Percentiles rank a stretch among this genome's conserved stretches.
Evolutionary conservation across 768 basidiomycete species (phyloP).

Genomic region (Clavaria fumosa): DNA sequence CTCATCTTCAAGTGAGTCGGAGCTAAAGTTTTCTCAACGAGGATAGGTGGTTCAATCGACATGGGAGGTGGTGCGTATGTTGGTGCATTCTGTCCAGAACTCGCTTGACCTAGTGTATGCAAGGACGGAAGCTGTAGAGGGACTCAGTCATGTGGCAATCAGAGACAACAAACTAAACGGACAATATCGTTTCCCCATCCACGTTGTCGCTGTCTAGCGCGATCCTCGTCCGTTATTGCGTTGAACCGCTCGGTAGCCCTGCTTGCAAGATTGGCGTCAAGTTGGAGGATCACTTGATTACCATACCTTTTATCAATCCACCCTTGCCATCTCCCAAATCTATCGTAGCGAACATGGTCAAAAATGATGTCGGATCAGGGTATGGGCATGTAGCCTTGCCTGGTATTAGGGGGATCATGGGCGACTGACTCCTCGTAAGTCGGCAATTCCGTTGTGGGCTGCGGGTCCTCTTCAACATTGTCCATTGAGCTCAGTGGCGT

Average conservation of each 20-base stretch:
- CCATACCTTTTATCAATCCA: slow-evolving; percentile 79
- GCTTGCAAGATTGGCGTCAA: slow-evolving; percentile 6
- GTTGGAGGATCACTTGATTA: slow-evolving; percentile 1
- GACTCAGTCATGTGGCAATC: no score
- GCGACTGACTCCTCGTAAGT: slow-evolving; percentile 69
- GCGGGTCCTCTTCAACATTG: slow-evolving; percentile 32
- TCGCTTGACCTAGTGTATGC: no score
- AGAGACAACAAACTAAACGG: no score
- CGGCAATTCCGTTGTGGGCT: slow-evolving; percentile 43
- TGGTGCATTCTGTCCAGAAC: not conserved
- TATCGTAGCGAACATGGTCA: no score
- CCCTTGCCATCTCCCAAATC: slow-evolving; percentile 73
- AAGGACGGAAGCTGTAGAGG: no score
- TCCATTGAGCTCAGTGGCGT: no score
- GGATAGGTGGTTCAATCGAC: slow-evolving; percentile 22
- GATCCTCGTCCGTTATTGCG: slow-evolving; percentile 45
- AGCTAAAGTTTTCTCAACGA: slow-evolving; percentile 33
- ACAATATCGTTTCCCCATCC: slow-evolving; percentile 46
- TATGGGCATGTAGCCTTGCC: no score
- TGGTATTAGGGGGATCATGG: slow-evolving; percentile 70
- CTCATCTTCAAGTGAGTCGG: slow-evolving; percentile 56
- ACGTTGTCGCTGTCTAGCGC: slow-evolving; percentile 37
- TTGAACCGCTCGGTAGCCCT: slow-evolving; percentile 78
- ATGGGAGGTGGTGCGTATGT: slow-evolving; percentile 2
- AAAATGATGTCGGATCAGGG: no score